Conservation (phyloP, 106 monocot species). For the Acorus calamus region DNA sequence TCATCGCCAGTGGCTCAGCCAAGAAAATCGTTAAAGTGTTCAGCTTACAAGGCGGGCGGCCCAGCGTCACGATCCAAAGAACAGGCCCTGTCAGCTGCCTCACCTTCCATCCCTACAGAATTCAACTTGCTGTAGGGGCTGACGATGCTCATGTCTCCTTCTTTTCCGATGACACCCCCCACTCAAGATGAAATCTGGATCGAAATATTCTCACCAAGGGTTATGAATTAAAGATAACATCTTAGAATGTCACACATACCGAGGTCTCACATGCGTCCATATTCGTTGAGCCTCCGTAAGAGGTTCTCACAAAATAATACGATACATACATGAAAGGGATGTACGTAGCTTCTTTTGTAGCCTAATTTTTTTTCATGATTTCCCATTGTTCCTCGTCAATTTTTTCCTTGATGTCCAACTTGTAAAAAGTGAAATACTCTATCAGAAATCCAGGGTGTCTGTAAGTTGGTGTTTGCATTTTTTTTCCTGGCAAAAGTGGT, state of each 20-base stretch:
- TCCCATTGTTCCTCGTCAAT: not conserved
- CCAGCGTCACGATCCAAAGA: conserved; percentile 80
- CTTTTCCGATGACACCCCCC: conserved; percentile 74
- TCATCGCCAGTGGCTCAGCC: conserved; percentile 92
- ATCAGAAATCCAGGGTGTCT: no score
- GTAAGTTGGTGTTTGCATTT: no score
- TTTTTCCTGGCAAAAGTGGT: no score
- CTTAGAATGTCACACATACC: not conserved
- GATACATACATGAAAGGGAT: conserved; percentile 54
- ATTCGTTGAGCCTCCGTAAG: conserved; percentile 62
- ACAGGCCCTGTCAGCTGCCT: conserved; percentile 84
- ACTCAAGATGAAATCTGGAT: conserved; percentile 27
- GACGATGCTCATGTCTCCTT: conserved; percentile 76
- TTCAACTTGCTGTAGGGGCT: conserved; percentile 74
- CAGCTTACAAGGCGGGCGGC: conserved; percentile 60
- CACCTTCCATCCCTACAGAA: conserved; percentile 77
- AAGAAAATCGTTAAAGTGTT: conserved; percentile 94
- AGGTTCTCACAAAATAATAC: conserved; percentile 57
- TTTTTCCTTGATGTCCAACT: not conserved
- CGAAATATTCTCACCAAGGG: not conserved
- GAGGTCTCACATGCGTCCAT: not conserved
- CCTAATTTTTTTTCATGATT: not conserved
- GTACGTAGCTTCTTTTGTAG: conserved; percentile 34
- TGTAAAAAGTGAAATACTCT: no score
- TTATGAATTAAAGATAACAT: no score